Conservation (phyloP, 177 flowering plant genomes). For the Vitis hybrid region DNA sequence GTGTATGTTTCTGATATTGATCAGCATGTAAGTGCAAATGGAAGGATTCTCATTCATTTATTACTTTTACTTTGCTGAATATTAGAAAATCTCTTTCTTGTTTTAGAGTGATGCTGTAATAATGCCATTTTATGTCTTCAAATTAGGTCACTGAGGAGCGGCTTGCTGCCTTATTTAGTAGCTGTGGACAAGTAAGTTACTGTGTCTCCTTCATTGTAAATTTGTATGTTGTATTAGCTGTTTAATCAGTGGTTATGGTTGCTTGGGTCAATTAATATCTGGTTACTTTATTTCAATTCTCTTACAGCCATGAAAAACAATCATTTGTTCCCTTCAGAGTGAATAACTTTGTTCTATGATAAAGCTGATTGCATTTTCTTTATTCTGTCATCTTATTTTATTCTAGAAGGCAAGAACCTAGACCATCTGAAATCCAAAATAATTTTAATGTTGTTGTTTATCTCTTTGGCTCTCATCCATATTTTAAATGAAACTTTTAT, state of each 20-base stretch:
- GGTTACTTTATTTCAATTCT: not conserved
- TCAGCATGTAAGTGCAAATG: slow-evolving; percentile 32
- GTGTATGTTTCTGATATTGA: slow-evolving; percentile 58
- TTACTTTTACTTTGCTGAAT: slow-evolving; percentile 2
- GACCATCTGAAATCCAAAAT: not conserved
- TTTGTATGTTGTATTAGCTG: not conserved
- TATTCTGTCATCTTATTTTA: not conserved
- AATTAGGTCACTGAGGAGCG: slow-evolving; percentile 87
- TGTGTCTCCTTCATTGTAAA: not conserved
- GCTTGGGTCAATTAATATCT: not conserved
- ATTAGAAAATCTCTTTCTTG: not conserved
- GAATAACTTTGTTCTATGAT: not conserved
- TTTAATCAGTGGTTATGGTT: not conserved
- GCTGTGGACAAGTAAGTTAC: slow-evolving; percentile 79
- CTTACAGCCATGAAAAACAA: not conserved
- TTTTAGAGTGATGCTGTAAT: not conserved
- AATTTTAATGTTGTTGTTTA: not conserved
- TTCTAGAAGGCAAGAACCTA: not conserved
- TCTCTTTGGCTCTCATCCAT: too few relatives aligned
- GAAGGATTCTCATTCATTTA: not conserved
- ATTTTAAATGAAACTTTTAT: too few relatives aligned
- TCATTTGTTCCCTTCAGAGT: not conserved
- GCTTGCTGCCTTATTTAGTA: slow-evolving; percentile 79
- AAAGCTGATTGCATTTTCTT: not conserved
- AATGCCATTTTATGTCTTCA: slow-evolving; percentile 3